Base-by-base conservation (phyloP, 768 basidiomycete species). In the Xerocomus potaroensis region DNA sequence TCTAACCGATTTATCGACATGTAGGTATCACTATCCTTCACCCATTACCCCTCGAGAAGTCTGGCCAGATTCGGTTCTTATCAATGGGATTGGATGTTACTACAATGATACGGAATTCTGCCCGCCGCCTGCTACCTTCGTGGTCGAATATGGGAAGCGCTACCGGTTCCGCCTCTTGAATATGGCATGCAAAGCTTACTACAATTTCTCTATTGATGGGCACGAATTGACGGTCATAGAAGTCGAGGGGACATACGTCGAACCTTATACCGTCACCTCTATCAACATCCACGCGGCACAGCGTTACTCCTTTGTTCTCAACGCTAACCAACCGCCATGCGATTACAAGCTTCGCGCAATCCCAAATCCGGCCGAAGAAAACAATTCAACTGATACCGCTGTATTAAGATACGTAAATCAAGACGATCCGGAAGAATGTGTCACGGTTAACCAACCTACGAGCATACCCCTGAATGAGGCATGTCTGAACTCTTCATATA, bases 221-320 rank as follows among this genome's bases (percentile, higher is more conserved):
- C 64, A 65, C 33, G 46, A 29, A 3, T 41, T 60, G 30, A 72
- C 66, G 1, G 60, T 74, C 50, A 71, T 75, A 27, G 70, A 72
- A 54, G 73, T 65, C 5, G 77, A 77, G 38, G 68, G 70, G 6
- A 49, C 69, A n/a, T 68, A 65, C 31, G 65, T 67, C 8, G 47
- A 65, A n/a, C 72, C 73, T 5, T 51, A 72, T 14, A 55, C 54
- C 5, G 74, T 72, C 3, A 69, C 74, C 42, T 60, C 54, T 10
- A 56, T 72, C 39, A 60, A 61, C 19, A 68, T 72, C 22, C 60
- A 55, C n/a, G 48, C 62, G 4, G 72, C 69, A 4, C 76, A 77
- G 51, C 70, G 74, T 14, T 76, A 76, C 45, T 76, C 75, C 0
- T 66, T 77, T 48, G 61, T 78, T 16, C 51, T 77, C 9, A 53